Percentiles rank a stretch among this genome's conserved stretches.
phyloP scores from a whole-genome alignment of 2,329 filamentous ascomycete species.

The Apiospora hydei region DNA sequence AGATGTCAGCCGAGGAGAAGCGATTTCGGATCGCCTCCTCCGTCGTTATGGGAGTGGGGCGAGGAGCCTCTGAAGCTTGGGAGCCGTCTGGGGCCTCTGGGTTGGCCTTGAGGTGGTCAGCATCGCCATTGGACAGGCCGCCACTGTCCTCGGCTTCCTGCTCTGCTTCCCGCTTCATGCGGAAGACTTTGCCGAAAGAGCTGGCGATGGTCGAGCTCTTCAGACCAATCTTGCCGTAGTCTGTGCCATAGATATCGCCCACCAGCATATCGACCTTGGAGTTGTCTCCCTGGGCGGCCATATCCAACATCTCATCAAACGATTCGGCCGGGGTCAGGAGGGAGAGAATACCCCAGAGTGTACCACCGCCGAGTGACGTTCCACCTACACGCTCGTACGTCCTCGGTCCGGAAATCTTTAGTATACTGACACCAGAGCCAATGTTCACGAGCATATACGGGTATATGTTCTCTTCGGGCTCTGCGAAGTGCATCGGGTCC shows the following conservation, averaged over 20 bases:
- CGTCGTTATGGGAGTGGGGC: conserved; percentile 25
- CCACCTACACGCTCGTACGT: conserved; percentile 91
- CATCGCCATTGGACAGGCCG: conserved; percentile 60
- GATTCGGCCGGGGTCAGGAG: conserved; percentile 90
- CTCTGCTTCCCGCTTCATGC: conserved; percentile 87
- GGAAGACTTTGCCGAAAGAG: conserved; percentile 96
- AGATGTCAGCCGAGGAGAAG: conserved; percentile 86
- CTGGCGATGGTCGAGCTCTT: conserved; percentile 96
- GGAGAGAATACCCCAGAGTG: conserved; percentile 92
- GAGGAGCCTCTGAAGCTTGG: background rate
- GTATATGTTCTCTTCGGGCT: conserved; percentile 82
- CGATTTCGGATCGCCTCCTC: conserved; percentile 48
- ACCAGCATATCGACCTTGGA: conserved; percentile 94
- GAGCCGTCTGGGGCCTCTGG: conserved; percentile 15
- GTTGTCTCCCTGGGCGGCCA: conserved; percentile 92
- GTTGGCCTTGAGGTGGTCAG: conserved; percentile 38
- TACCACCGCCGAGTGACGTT: conserved; percentile 94
- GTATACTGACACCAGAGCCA: conserved; percentile 94
- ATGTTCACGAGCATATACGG: conserved; percentile 99
- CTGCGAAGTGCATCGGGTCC: conserved; percentile 88
- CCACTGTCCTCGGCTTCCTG: conserved; percentile 76
- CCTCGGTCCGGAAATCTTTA: conserved; percentile 91
- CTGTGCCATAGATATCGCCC: conserved; percentile 95
- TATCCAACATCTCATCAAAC: conserved; percentile 97
- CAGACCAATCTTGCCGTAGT: conserved; percentile 94